phyloP scores from a whole-genome alignment of 2,329 filamentous ascomycete species.

The Colletotrichum sp. region DNA sequence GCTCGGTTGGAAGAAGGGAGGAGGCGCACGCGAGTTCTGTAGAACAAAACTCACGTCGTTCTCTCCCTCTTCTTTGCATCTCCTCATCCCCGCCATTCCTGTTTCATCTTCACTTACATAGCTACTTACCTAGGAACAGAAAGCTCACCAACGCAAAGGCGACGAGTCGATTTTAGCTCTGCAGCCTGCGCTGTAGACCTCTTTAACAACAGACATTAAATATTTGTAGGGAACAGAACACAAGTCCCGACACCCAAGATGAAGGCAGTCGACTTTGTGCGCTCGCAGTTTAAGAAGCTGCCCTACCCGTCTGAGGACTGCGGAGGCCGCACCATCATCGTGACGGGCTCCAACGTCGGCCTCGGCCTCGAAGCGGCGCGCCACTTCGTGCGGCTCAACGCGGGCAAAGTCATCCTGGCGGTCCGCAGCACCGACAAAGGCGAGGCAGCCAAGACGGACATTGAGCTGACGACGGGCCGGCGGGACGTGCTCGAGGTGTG shows the following conservation, averaged over 20 bases:
- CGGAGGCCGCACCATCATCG: slow-evolving; percentile 39
- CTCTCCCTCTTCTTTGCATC: neutral
- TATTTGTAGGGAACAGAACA: neutral
- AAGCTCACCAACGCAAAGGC: neutral
- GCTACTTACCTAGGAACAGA: neutral
- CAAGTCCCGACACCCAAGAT: neutral
- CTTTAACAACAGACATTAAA: neutral
- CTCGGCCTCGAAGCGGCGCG: slow-evolving; percentile 47
- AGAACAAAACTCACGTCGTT: slow-evolving; percentile 10
- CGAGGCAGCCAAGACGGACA: slow-evolving; percentile 41
- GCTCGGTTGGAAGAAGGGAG: neutral
- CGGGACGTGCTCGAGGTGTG: slow-evolving; percentile 43
- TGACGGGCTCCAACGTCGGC: slow-evolving; percentile 50
- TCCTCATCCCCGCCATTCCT: neutral
- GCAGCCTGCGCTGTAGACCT: neutral
- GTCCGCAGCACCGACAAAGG: slow-evolving; percentile 44
- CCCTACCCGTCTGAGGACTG: slow-evolving; percentile 37
- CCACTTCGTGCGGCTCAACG: slow-evolving; percentile 43
- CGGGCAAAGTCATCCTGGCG: slow-evolving; percentile 46
- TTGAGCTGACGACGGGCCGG: slow-evolving; percentile 23
- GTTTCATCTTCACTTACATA: neutral
- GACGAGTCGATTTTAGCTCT: neutral
- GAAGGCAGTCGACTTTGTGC: slow-evolving; percentile 8
- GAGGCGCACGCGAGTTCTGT: neutral
- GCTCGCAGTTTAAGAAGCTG: slow-evolving; percentile 28